A percentile compares a stretch with the other conserved stretches of the same genome.
These are phyloP conservation scores for Penicillium malachiteum DNA, from an alignment of 495 filamentous ascomycete species.

Conservation along the genomic window DNA sequence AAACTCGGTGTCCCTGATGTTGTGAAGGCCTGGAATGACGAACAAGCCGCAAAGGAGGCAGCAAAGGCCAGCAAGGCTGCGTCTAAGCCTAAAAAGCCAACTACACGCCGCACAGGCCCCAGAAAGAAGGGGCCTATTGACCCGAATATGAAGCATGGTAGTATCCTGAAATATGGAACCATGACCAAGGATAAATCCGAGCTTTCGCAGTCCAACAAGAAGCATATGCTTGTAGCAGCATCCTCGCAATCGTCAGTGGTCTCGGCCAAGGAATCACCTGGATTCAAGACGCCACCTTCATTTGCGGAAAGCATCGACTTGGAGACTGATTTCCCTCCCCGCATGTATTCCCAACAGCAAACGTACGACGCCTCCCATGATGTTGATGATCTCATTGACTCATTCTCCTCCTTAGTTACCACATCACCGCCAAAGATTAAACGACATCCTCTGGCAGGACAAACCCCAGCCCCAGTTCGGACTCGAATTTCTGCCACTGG, in stretches of 20 bases:
- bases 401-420: constrained; percentile 28
- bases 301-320: constrained; percentile 8
- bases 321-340: constrained; percentile 15
- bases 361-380: constrained; percentile 7
- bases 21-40: constrained; percentile 76
- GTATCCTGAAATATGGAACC: constrained; percentile 47
- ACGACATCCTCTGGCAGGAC: constrained; percentile 20
- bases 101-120: constrained; percentile 30
- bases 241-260: constrained; percentile 10
- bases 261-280: constrained; percentile 8
- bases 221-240: constrained; percentile 34
- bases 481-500: constrained; percentile 9
- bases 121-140: constrained; percentile 46
- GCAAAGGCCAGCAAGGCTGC: constrained; percentile 21
- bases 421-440: constrained; percentile 26
- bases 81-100: constrained; percentile 25
- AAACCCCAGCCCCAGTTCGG: constrained; percentile 8
- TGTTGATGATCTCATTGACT: constrained; percentile 30
- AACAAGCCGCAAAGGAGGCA: constrained; percentile 36
- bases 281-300: constrained; percentile 5
- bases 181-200: constrained; percentile 42
- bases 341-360: constrained; percentile 19
- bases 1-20: constrained; percentile 68
- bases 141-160: constrained; percentile 44
- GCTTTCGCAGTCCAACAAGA: constrained; percentile 32